Evolutionary conservation across 1,284 basidiomycete genomes (phyloP).

Genomic region (Papiliotrema terrestris): DNA sequence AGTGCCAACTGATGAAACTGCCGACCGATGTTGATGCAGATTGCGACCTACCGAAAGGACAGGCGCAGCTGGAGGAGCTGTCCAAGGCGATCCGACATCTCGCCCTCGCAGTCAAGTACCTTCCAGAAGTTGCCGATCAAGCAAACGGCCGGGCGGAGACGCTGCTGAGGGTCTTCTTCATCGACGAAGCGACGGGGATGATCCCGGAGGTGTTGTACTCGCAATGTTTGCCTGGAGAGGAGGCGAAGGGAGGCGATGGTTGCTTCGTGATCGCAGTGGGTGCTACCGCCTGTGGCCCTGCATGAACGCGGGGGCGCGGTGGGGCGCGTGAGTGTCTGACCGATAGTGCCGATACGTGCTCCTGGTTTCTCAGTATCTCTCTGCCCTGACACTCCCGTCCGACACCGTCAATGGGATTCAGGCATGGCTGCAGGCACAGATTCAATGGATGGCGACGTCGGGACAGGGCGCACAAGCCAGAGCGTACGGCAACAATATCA

Average conservation of each 20-base stretch:
- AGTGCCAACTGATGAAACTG: background rate
- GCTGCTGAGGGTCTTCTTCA: conserved; percentile 33
- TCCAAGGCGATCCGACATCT: conserved; percentile 19
- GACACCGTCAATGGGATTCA: conserved; percentile 7
- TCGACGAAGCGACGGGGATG: conserved; percentile 33
- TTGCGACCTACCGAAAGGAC: conserved; percentile 26
- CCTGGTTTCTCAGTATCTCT: conserved; percentile 26
- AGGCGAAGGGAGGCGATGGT: conserved; percentile 22
- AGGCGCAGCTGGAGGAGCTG: conserved; percentile 26
- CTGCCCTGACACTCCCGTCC: conserved; percentile 5
- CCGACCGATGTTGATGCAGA: conserved; percentile 7
- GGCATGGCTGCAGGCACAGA: conserved; percentile 26
- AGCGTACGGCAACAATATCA: conserved; percentile 25
- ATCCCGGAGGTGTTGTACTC: conserved; percentile 29
- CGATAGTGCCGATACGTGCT: conserved; percentile 30
- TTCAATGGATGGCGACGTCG: conserved; percentile 25
- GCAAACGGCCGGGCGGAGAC: conserved; percentile 8
- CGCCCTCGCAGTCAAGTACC: conserved; percentile 13
- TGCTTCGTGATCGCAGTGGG: conserved; percentile 35
- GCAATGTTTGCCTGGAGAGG: conserved; percentile 25
- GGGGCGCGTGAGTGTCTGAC: no score
- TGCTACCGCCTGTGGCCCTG: background rate
- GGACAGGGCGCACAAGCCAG: conserved; percentile 24
- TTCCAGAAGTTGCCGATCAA: conserved; percentile 7
- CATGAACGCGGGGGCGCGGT: no score